A percentile compares a stretch with the other conserved stretches of the same genome.
These are phyloP conservation scores for Macadamia integrifolia DNA, from an alignment of 164 flowering plant species.

Conservation along the genomic window DNA sequence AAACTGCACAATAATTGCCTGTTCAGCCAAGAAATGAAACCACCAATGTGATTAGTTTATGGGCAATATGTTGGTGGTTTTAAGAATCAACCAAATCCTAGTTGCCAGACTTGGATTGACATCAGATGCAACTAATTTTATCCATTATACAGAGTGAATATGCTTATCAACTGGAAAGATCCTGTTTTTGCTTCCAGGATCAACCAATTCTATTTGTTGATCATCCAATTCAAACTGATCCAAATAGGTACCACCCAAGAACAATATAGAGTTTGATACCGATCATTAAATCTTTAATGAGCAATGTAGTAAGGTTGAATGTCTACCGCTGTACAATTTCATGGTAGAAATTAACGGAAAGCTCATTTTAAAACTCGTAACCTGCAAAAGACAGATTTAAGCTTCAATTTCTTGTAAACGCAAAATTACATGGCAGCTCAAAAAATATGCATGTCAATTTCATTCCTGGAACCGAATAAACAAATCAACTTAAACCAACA, in stretches of 20 bases:
- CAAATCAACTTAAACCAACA: too few relatives aligned
- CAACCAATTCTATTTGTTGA: too few relatives aligned
- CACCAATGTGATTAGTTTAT: not conserved
- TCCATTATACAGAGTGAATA: too few relatives aligned
- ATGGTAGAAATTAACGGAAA: not conserved
- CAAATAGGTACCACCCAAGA: too few relatives aligned
- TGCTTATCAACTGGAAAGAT: too few relatives aligned
- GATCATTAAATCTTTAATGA: too few relatives aligned
- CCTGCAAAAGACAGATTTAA: not conserved
- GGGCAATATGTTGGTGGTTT: not conserved
- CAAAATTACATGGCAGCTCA: not conserved
- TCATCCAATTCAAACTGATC: too few relatives aligned
- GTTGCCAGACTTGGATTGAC: too few relatives aligned
- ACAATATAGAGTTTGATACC: too few relatives aligned
- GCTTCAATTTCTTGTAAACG: not conserved
- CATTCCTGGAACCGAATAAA: not conserved
- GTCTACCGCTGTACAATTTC: not conserved
- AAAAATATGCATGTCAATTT: not conserved
- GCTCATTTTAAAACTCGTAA: not conserved
- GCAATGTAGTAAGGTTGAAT: not conserved
- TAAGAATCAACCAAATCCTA: too few relatives aligned
- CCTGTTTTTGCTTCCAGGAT: too few relatives aligned
- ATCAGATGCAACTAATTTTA: too few relatives aligned
- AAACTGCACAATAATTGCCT: slow-evolving; percentile 5
- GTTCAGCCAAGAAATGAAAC: not conserved